Evolutionary conservation across 1,139 yeast genomes (phyloP), one percentile per base, ranked within the genome.

Genomic region (Yamadazyma sp.): DNA sequence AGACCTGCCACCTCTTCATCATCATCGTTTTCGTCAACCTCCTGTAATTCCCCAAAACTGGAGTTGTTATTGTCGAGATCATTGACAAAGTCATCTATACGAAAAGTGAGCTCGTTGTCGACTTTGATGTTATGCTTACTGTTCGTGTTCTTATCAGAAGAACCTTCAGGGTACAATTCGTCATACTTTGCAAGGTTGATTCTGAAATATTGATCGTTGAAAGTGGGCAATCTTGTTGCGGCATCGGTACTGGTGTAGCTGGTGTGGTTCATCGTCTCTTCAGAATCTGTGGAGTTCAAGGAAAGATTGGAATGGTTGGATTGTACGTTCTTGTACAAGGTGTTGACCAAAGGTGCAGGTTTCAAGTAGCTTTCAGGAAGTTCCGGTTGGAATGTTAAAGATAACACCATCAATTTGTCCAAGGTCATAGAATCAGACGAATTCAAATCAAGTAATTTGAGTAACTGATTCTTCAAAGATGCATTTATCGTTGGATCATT

Each of bases 301-400:
- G 70, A 64, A 20, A 61, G 38, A 37, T 50, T 60, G 2, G 66
- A 61, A 4, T 54, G 49, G 31, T 37, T 50, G 39, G 37, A 24
- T 7, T 33, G 38, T 1, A 34, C 10, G 22, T 33, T 42, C 18
- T 36, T 39, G 30, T 36, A 35, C 4, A 37, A 23, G 6, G 34
- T 22, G 25, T 32, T 36, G 7, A 25, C 28, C 27, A 17, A 15
- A 16, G 17, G 27, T 11, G 25, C 11, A 7, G 51, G 42, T 29
- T 51, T 58, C 36, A 71, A 50, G 43, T 72, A 72, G 2, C 62
- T 61, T 44, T 73, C 78, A 1, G 70, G 69, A 31, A 68, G 52
- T 17, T 62, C 70, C 2, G 75, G 72, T 41, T 73, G 75, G 39
- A 69, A 59, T 2, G 43, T 47, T 34, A 71, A 53, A 0, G 76